Evolutionary conservation across 805 yeast species (phyloP).

Genomic region (Candida arabinofermentans): DNA sequence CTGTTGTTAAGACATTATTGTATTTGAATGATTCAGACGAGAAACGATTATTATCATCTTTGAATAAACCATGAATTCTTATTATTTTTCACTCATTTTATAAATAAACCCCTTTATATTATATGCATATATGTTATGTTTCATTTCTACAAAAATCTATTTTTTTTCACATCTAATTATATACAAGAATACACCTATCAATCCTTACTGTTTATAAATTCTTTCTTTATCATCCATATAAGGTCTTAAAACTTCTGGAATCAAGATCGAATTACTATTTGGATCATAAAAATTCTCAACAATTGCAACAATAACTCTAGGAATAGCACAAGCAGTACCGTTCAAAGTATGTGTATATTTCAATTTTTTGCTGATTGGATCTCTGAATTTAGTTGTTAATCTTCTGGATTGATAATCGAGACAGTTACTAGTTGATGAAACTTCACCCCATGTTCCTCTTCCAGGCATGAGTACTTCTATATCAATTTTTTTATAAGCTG

Average conservation of each 20-base stretch:
- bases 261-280: conserved; percentile 42
- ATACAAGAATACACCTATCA: no score
- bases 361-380: conserved; percentile 27
- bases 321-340: conserved; percentile 95
- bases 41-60: conserved; percentile 58
- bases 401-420: conserved; percentile 87
- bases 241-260: conserved; percentile 66
- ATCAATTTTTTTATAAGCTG: conserved; percentile 88
- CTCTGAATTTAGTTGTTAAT: conserved; percentile 58
- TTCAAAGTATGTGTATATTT: conserved; percentile 77
- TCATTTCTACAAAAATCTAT: background rate
- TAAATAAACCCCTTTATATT: background rate
- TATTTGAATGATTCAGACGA: conserved; percentile 70
- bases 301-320: conserved; percentile 85
- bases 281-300: conserved; percentile 80
- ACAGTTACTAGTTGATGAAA: conserved; percentile 89
- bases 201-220: conserved; percentile 2
- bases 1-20: conserved; percentile 76
- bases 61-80: conserved; percentile 22
- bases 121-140: background rate
- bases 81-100: no score
- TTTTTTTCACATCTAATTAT: no score
- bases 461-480: conserved; percentile 99
- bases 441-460: conserved; percentile 86
- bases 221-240: conserved; percentile 65